Evolutionary conservation across 2,329 filamentous ascomycete genomes (phyloP).

Genomic region (Calonectria pseudoreteaudii): DNA sequence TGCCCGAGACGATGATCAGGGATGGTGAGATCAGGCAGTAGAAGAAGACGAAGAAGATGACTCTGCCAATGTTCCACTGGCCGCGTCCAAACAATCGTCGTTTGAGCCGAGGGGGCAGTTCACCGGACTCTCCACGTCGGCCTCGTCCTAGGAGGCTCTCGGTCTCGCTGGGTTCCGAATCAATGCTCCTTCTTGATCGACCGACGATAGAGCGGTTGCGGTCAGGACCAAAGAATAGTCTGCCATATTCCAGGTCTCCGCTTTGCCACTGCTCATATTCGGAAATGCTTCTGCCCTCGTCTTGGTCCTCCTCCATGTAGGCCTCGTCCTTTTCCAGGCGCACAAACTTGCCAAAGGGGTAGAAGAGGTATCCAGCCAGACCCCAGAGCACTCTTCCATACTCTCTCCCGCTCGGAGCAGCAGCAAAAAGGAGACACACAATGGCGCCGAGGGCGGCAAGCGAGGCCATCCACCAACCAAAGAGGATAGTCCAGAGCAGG

Average conservation of each 20-base stretch:
- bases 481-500: constrained; percentile 87
- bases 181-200: constrained; percentile 86
- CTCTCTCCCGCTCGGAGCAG: constrained; percentile 81
- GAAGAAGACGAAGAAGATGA: constrained; percentile 97
- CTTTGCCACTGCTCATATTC: constrained; percentile 99
- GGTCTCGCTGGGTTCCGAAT: constrained; percentile 85
- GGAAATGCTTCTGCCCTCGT: constrained; percentile 95
- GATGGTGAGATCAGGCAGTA: constrained; percentile 91
- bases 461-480: constrained; percentile 95
- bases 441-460: constrained; percentile 80
- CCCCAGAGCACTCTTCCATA: constrained; percentile 90
- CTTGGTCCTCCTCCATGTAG: constrained; percentile 93
- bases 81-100: constrained; percentile 92
- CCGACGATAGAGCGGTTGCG: constrained; percentile 84
- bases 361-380: constrained; percentile 87
- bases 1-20: constrained; percentile 84
- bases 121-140: constrained; percentile 61
- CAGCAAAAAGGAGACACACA: constrained; percentile 83
- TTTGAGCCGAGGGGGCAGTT: constrained; percentile 67
- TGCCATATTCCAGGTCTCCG: constrained; percentile 93
- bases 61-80: constrained; percentile 93
- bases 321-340: constrained; percentile 93
- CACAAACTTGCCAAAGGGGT: constrained; percentile 97
- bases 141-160: constrained; percentile 84
- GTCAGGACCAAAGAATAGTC: constrained; percentile 93